Conservation (phyloP, 768 basidiomycete genomes). For the Suillus clintonianus region DNA sequence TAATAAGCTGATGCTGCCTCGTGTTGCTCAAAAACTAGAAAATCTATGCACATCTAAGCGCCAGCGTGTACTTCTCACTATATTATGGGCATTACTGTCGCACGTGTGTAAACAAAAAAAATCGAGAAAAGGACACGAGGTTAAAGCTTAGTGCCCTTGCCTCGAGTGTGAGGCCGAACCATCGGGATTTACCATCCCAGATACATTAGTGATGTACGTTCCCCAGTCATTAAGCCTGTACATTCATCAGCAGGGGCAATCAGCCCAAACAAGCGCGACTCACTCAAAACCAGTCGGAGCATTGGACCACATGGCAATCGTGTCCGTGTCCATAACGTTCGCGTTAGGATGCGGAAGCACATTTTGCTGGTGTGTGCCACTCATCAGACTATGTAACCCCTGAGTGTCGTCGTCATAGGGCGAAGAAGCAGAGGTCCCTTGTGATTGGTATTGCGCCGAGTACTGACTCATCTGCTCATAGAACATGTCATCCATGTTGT, state of each 20-base stretch:
- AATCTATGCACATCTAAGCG: background rate
- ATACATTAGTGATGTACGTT: slow-evolving; percentile 35
- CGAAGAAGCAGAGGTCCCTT: background rate
- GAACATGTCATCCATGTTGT: slow-evolving; percentile 24
- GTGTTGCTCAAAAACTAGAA: background rate
- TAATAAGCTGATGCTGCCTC: background rate
- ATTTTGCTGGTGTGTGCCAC: background rate
- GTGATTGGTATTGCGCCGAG: background rate
- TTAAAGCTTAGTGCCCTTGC: background rate
- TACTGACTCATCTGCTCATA: slow-evolving; percentile 18
- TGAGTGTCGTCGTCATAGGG: background rate
- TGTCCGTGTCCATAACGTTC: slow-evolving; percentile 45
- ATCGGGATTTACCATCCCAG: slow-evolving; percentile 23
- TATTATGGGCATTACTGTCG: background rate
- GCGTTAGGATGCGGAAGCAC: background rate
- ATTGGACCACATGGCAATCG: slow-evolving; percentile 63
- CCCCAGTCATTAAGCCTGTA: slow-evolving; percentile 43
- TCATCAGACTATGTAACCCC: background rate
- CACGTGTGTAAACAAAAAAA: background rate
- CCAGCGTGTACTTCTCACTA: background rate
- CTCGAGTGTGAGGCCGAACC: slow-evolving; percentile 6
- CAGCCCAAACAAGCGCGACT: slow-evolving; percentile 21
- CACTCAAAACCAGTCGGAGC: slow-evolving; percentile 64
- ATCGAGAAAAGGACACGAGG: background rate
- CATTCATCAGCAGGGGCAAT: background rate